Percentiles rank a stretch among this genome's conserved stretches.
These are phyloP conservation scores for Corymbia calophylla DNA, from an alignment of 441 rosid species.

Conservation along the genomic window DNA sequence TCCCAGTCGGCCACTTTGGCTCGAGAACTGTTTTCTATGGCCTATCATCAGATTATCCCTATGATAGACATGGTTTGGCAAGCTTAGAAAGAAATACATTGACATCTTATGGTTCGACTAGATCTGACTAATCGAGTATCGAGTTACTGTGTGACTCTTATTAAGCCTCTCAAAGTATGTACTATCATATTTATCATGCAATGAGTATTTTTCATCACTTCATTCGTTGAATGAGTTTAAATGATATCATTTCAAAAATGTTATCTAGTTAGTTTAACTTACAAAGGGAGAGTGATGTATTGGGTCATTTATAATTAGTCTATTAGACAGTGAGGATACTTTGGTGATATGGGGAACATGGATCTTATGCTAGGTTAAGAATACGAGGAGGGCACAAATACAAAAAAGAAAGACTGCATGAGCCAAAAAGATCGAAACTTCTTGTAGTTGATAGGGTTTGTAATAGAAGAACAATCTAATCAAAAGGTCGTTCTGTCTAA, in stretches of 20 bases:
- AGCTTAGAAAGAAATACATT: neutral
- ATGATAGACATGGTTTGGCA: conserved; percentile 11
- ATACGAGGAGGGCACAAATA: neutral
- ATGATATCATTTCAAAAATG: neutral
- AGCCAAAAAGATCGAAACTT: neutral
- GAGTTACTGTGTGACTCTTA: neutral
- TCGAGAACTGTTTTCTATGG: neutral
- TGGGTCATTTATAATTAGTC: neutral
- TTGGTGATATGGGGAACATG: neutral
- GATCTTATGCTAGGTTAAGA: neutral
- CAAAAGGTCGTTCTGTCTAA: neutral
- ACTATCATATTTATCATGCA: accelerated
- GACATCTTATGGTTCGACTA: neutral
- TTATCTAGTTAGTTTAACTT: neutral
- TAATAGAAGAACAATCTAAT: neutral
- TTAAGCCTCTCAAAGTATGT: neutral
- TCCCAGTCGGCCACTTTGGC: conserved; percentile 16
- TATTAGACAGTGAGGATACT: neutral
- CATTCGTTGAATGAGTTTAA: neutral
- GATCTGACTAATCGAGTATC: neutral
- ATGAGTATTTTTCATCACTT: neutral
- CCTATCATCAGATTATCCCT: conserved; percentile 3
- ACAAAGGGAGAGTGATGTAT: neutral
- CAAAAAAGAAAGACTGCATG: neutral
- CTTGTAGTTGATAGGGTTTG: neutral